Evolutionary conservation across 768 basidiomycete genomes (phyloP).

Genomic region (Mycena rebaudengoi): DNA sequence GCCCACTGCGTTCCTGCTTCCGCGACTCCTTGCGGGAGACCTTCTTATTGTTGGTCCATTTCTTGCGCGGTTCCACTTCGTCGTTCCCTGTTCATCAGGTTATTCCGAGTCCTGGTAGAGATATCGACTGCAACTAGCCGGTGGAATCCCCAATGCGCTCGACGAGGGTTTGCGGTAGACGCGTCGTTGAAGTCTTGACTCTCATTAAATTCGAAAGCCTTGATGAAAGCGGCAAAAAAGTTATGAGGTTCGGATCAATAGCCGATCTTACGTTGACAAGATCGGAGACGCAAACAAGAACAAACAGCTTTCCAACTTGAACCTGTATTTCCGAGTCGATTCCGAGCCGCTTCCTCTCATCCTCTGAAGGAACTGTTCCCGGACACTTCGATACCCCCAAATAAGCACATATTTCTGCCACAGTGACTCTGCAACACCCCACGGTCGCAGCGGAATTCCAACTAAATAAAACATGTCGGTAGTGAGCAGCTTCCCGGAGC

Average conservation of each 20-base stretch:
- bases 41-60: slow-evolving; percentile 29
- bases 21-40: slow-evolving; percentile 64
- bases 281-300: no score
- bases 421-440: no score
- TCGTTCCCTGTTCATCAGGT: slow-evolving; percentile 26
- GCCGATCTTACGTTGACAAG: no score
- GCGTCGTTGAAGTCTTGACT: slow-evolving; percentile 49
- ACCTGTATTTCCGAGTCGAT: no score
- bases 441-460: no score
- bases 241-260: neutral
- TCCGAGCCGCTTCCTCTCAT: no score
- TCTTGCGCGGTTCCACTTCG: slow-evolving; percentile 21
- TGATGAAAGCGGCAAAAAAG: neutral
- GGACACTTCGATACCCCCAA: no score
- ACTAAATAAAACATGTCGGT: no score
- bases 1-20: slow-evolving; percentile 65
- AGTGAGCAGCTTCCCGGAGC: no score
- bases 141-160: slow-evolving; percentile 37
- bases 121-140: slow-evolving; percentile 15
- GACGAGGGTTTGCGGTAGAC: slow-evolving; percentile 43
- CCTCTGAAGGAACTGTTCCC: no score
- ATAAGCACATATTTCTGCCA: no score
- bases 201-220: slow-evolving; percentile 19
- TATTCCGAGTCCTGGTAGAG: neutral
- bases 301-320: no score